Base-by-base conservation (phyloP, 148 eudicot genomes). In the Heliamphora exappendiculata region DNA sequence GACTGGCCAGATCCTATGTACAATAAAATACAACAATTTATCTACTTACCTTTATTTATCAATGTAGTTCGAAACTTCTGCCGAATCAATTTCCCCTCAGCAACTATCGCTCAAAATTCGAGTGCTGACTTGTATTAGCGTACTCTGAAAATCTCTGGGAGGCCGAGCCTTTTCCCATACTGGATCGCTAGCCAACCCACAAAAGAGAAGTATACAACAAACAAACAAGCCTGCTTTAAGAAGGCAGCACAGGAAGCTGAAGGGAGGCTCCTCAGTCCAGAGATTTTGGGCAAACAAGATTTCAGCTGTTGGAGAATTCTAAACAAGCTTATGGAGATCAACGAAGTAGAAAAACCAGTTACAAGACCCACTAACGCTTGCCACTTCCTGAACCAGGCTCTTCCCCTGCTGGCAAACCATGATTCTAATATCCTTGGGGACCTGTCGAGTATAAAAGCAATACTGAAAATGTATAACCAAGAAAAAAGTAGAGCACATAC, bases 171-270 rank as follows among this genome's bases (percentile, higher is more conserved):
- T 81, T 85, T 86, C 31, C 88, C 81, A 78, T 93, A 89, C 73
- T 91, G 89, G 78, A 89, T 76, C 20, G 88, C 83, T 78, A 95
- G 71, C 97, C 94, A 93, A 73, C 96, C 85, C 78, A 84, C 85
- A 74, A 95, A 78, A 22, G 91, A 90, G 73, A 95, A 91, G 85
- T 95, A 95, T 37, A 90, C 88, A 49, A 88, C 69, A 22, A 95
- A 81, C 64, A 91, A 85, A 82, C 91, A 88, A 55, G 78, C 76
- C 58, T 89, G 84, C 69, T 81, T 87, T 26, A 92, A 58, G 71
- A 84, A 74, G 81, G 84, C 14, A 24, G 80, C 78, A 69, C 78
- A 70, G 41, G 62, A 87, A 70, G 71, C 44, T 16, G 78, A 78
- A 70, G 79, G 72, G 51, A 73, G 59, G 73, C 74, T 37, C 70